Evolutionary conservation across 495 filamentous ascomycete species (phyloP), one percentile per base, ranked within the genome.

Genomic region (Xylaria sp.): DNA sequence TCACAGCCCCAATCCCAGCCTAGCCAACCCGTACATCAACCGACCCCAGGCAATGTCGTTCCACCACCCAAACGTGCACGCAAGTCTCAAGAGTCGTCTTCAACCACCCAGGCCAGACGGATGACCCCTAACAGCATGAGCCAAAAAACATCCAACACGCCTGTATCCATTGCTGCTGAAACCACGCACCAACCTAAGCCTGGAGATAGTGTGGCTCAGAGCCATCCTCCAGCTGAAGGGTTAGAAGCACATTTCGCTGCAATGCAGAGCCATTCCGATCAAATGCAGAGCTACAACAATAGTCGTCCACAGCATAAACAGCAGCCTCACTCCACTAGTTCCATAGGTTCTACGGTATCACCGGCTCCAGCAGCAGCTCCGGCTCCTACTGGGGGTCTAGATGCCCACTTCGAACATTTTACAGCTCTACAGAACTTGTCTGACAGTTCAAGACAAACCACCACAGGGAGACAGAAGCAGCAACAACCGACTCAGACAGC

Each of bases 361-460:
- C 74, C 77, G 19, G 64, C 61, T 44, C 73, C 72, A 19, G 72
- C 73, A 31, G 29, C 70, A 61, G 64, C 43, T 21, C 43, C 70
- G 7, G 61, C 68, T 31, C 64, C 73, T 8, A 62, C 73, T 0
- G 76, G 81, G 63, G 80, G 81, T n/a, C 69, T 83, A n/a, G 80
- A 83, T 53, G 80, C 80, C 21, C 81, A 82, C 61, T 82, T 76
- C 61, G 81, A 82, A 24, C 77, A 78, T 53, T 83, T 83, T 73
- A 75, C 78, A 37, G 72, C 72, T n/a, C 73, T 80, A 37, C 77
- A 79, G 69, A 74, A 71, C 31, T 68, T 73, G 24, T 70, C 73
- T 29, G 77, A 77, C 24, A 71, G 26, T 57, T 35, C 72, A 8
- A 74, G 75, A 50, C 75, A 77, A 48, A 41, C 71, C 26, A 61